These are phyloP conservation scores for Didymella arachidicola DNA, from an alignment of 2,329 filamentous ascomycete species.

Conservation along the genomic window DNA sequence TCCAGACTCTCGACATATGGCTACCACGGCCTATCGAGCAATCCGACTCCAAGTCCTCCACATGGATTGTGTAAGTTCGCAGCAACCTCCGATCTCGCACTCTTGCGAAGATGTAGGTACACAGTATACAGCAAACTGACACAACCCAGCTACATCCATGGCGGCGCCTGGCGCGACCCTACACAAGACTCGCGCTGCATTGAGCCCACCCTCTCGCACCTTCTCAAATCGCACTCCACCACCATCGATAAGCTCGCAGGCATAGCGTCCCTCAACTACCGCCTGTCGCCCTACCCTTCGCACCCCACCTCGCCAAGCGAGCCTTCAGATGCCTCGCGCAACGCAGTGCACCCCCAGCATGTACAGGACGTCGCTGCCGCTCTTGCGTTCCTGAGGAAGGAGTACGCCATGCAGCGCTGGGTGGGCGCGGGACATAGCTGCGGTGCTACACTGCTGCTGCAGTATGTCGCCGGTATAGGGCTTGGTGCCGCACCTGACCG, in stretches of 20 bases:
- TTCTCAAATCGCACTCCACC: slow-evolving; percentile 36
- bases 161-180: slow-evolving; percentile 61
- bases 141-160: slow-evolving; percentile 54
- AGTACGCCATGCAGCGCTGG: slow-evolving; percentile 59
- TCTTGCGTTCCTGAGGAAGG: slow-evolving; percentile 59
- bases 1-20: slow-evolving; percentile 56
- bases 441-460: slow-evolving; percentile 69
- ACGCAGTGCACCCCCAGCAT: slow-evolving; percentile 67
- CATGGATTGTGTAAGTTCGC: slow-evolving; percentile 49
- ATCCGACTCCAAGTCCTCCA: slow-evolving; percentile 24
- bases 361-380: slow-evolving; percentile 64
- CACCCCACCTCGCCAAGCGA: slow-evolving; percentile 56
- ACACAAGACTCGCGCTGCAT: slow-evolving; percentile 49
- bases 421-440: slow-evolving; percentile 69
- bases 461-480: slow-evolving; percentile 53
- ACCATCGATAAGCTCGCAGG: slow-evolving; percentile 58
- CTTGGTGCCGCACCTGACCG: neutral
- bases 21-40: slow-evolving; percentile 46
- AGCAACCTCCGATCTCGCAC: slow-evolving; percentile 2
- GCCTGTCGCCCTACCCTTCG: slow-evolving; percentile 62
- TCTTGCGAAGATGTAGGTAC: neutral
- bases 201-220: slow-evolving; percentile 47
- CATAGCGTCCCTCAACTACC: slow-evolving; percentile 71
- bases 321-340: slow-evolving; percentile 57
- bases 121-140: neutral